Percentiles rank a stretch among this genome's conserved stretches.
Conservation (phyloP, 2,329 filamentous ascomycete genomes). For the Ophiocordyceps camponoti-floridani region DNA sequence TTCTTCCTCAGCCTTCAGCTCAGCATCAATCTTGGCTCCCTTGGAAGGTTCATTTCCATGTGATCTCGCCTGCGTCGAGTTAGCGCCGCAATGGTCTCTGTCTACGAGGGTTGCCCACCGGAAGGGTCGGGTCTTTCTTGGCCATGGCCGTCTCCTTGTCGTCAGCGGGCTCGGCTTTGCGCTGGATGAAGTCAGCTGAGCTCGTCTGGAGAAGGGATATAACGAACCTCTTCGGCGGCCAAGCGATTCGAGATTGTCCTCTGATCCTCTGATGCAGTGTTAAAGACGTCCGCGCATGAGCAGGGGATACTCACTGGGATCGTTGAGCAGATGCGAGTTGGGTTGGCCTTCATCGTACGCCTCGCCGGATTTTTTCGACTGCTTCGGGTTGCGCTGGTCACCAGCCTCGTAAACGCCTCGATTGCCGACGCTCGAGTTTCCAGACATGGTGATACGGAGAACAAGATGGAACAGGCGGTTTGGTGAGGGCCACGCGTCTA, state of each 20-base stretch:
- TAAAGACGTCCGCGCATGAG: not conserved
- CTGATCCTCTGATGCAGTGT: slow-evolving; percentile 38
- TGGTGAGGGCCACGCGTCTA: not conserved
- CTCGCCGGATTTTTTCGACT: slow-evolving; percentile 31
- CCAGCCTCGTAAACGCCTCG: slow-evolving; percentile 52
- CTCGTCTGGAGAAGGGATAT: not conserved
- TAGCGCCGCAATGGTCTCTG: not conserved
- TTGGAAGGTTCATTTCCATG: slow-evolving; percentile 59
- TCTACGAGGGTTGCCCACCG: slow-evolving; percentile 19
- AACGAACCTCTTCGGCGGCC: slow-evolving; percentile 39
- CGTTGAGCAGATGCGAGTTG: slow-evolving; percentile 48
- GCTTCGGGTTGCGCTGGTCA: slow-evolving; percentile 51
- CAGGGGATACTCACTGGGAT: slow-evolving; percentile 43
- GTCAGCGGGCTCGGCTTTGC: slow-evolving; percentile 25
- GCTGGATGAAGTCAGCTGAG: slow-evolving; percentile 7
- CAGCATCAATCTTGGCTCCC: slow-evolving; percentile 54
- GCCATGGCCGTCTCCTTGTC: slow-evolving; percentile 19
- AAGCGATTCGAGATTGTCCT: slow-evolving; percentile 56
- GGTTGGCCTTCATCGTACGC: slow-evolving; percentile 56
- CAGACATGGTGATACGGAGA: slow-evolving; percentile 12
- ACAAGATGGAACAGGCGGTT: not conserved
- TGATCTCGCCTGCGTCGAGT: slow-evolving; percentile 29
- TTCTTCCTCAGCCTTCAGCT: slow-evolving; percentile 51
- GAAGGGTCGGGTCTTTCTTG: slow-evolving; percentile 44
- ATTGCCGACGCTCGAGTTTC: slow-evolving; percentile 48